Percentiles rank a stretch among this genome's conserved stretches.
Conservation (phyloP, 306 rosid genomes). For the Clitoria ternatea region DNA sequence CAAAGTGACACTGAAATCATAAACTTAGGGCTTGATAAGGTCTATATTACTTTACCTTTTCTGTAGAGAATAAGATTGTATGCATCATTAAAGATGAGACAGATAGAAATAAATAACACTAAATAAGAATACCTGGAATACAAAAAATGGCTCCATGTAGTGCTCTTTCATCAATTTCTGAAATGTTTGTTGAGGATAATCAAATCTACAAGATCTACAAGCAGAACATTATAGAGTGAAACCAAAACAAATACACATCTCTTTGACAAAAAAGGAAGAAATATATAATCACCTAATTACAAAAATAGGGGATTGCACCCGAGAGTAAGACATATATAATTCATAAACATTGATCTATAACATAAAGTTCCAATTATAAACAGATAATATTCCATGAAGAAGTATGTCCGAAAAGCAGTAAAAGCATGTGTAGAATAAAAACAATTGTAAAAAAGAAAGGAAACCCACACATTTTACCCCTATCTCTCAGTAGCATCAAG, state of each 20-base stretch:
- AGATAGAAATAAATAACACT: background rate
- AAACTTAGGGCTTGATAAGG: conserved; percentile 13
- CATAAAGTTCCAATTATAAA: conserved; percentile 5
- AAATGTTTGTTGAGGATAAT: conserved; percentile 96
- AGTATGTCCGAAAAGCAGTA: background rate
- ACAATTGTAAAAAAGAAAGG: conserved; percentile 16
- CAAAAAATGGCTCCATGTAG: conserved; percentile 97
- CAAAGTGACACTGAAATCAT: background rate
- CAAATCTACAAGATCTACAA: conserved; percentile 68
- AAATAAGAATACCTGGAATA: conserved; percentile 70
- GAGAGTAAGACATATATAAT: background rate
- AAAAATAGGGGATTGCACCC: background rate
- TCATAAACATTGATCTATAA: background rate
- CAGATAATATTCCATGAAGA: background rate
- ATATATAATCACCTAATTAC: background rate
- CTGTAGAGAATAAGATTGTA: conserved; percentile 94
- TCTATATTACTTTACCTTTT: conserved; percentile 63
- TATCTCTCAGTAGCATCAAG: conserved; percentile 78
- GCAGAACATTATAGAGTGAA: conserved; percentile 17
- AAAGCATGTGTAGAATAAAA: conserved; percentile 7
- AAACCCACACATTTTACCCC: conserved; percentile 91
- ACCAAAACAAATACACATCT: background rate
- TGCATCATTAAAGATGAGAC: conserved; percentile 54
- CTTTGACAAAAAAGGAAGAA: background rate
- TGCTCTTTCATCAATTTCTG: conserved; percentile 95